These are phyloP conservation scores for Cutaneotrichosporon cutaneum DNA, from an alignment of 1,284 basidiomycete species.

Conservation along the genomic window DNA sequence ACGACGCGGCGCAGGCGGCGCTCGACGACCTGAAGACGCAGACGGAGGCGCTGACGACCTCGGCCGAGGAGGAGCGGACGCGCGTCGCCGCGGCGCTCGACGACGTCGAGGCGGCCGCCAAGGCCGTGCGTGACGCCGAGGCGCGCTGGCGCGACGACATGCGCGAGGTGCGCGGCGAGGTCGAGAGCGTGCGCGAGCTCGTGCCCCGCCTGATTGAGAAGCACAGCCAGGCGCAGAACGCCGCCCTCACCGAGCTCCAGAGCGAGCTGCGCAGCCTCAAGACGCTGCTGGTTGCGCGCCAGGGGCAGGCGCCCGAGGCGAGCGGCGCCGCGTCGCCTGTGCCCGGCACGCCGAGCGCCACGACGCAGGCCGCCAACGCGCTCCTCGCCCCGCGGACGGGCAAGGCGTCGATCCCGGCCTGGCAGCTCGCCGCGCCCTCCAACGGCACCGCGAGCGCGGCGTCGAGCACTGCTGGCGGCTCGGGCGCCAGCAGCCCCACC, in stretches of 20 bases:
- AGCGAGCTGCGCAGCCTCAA: conserved; percentile 94
- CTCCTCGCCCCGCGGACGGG: conserved; percentile 46
- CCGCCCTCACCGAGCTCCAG: conserved; percentile 65
- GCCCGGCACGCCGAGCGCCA: conserved; percentile 13
- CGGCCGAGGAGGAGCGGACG: conserved; percentile 80
- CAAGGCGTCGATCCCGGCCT: conserved; percentile 74
- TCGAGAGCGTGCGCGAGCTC: conserved; percentile 73
- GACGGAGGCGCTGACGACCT: conserved; percentile 71
- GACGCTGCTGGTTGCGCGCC: conserved; percentile 78
- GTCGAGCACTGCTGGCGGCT: conserved; percentile 18
- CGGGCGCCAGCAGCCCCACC: conserved; percentile 20
- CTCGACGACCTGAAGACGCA: conserved; percentile 58
- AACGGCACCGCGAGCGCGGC: conserved; percentile 16
- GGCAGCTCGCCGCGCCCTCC: conserved; percentile 65
- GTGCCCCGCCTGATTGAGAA: conserved; percentile 95
- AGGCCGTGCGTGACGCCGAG: conserved; percentile 56
- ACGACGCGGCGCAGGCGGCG: conserved; percentile 84
- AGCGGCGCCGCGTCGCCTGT: conserved; percentile 1
- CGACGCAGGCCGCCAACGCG: conserved; percentile 43
- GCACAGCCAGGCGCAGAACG: conserved; percentile 76
- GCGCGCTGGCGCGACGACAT: conserved; percentile 80
- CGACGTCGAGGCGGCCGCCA: conserved; percentile 68
- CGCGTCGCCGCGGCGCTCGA: conserved; percentile 73
- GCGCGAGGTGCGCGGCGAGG: conserved; percentile 85
- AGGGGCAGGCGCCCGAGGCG: conserved; percentile 36